Percentiles rank a stretch among this genome's conserved stretches.
Evolutionary conservation across 2,329 filamentous ascomycete species (phyloP).

Genomic region (Tolypocladium ophioglossoides): DNA sequence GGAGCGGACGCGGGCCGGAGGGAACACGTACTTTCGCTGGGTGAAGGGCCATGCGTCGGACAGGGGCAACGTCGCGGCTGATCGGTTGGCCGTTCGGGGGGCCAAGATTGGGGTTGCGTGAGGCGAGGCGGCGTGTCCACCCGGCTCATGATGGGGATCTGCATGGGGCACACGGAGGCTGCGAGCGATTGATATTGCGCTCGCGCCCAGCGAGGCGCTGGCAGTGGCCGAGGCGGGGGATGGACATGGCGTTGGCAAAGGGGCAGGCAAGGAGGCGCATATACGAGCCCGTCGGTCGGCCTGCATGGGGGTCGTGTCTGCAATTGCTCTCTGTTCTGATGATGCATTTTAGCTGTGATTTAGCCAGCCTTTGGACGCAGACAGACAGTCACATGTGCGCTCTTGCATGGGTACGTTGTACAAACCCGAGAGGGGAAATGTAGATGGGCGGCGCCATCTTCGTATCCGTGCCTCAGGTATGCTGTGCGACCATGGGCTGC

Average conservation of each 20-base stretch:
- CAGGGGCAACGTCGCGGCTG: constrained; percentile 70
- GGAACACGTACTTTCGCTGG: constrained; percentile 68
- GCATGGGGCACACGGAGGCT: background rate
- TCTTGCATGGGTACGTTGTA: background rate
- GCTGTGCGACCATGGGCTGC: background rate
- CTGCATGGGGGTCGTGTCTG: background rate
- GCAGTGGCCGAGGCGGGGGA: background rate
- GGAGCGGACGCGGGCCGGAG: constrained; percentile 49
- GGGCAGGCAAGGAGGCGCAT: background rate
- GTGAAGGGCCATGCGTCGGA: constrained; percentile 75
- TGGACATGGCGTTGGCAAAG: too few species aligned
- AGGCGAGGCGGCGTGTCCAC: background rate
- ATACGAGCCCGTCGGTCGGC: background rate
- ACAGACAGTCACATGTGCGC: background rate
- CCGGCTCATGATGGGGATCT: background rate
- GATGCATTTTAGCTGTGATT: background rate
- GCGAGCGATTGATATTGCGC: background rate
- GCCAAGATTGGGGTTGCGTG: constrained; percentile 15
- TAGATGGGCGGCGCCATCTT: too few species aligned
- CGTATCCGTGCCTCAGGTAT: too few species aligned
- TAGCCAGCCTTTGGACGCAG: background rate
- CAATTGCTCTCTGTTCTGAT: background rate
- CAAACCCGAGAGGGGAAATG: background rate
- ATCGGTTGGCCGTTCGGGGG: constrained; percentile 56
- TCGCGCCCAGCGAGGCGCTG: background rate